Conservation (phyloP, 768 basidiomycete genomes). For the Panaeolus cyanescens region DNA sequence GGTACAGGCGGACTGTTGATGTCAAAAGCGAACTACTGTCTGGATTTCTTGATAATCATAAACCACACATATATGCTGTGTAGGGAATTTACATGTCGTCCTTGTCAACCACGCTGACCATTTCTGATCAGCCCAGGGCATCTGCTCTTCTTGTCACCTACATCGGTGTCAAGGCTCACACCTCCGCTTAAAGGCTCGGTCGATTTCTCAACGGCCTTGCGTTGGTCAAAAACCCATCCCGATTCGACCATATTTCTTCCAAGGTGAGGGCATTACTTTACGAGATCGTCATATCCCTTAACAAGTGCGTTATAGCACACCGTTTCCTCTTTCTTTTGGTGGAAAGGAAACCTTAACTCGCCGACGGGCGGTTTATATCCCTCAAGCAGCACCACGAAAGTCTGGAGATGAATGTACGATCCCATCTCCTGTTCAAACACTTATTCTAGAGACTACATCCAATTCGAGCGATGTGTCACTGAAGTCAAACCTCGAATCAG, state of each 20-base stretch:
- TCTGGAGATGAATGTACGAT: neutral
- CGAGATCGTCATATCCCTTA: neutral
- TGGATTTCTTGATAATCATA: neutral
- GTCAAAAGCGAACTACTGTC: constrained; percentile 7
- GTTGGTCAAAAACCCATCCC: neutral
- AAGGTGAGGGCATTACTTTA: neutral
- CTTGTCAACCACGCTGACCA: neutral
- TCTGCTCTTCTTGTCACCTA: constrained; percentile 45
- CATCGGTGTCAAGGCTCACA: constrained; percentile 37
- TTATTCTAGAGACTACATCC: neutral
- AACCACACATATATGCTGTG: neutral
- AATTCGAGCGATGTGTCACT: neutral
- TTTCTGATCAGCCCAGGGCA: constrained; percentile 57
- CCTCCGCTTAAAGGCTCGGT: constrained; percentile 49
- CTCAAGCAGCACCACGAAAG: neutral
- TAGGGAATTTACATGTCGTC: neutral
- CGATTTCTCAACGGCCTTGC: neutral
- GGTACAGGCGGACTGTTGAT: constrained; percentile 8
- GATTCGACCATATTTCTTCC: neutral
- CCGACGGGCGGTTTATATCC: neutral
- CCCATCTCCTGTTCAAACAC: neutral
- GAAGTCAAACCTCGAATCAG: neutral
- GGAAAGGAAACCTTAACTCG: neutral
- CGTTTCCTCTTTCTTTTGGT: neutral
- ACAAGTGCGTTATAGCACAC: neutral